Evolutionary conservation across 345 rosid genomes (phyloP).

Genomic region (Aethionema arabicum): DNA sequence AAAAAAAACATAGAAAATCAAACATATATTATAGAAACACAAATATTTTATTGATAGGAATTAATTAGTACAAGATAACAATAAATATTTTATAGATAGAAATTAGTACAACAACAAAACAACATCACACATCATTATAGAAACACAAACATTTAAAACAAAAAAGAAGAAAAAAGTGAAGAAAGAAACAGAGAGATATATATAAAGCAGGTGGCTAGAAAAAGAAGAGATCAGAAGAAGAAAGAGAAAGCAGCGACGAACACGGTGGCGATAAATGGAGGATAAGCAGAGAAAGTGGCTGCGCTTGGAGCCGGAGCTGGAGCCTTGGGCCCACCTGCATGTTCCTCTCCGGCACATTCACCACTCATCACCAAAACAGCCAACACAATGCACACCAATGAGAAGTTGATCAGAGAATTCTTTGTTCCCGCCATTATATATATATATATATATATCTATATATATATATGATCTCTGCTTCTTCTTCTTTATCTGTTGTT

Average conservation of each 20-base stretch:
- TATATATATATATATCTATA: too few relatives aligned
- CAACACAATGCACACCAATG: conserved; percentile 36
- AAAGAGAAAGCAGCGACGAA: conserved; percentile 34
- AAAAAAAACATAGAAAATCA: too few relatives aligned
- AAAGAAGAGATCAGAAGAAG: conserved; percentile 25
- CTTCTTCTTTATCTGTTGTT: conserved; percentile 3
- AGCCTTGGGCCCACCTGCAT: not conserved
- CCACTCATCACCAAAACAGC: conserved; percentile 35
- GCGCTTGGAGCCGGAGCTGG: conserved; percentile 30
- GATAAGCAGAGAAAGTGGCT: conserved; percentile 33
- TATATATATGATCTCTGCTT: conserved; percentile 10
- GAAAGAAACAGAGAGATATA: conserved; percentile 15
- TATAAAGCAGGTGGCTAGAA: conserved; percentile 6
- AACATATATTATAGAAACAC: too few relatives aligned
- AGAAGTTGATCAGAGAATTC: conserved; percentile 31
- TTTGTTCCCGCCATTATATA: too few relatives aligned
- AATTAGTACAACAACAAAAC: not conserved
- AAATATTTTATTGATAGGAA: too few relatives aligned
- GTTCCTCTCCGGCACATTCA: not conserved
- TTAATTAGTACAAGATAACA: too few relatives aligned
- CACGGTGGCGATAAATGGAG: conserved; percentile 33
- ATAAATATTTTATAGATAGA: not conserved
- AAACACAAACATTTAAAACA: not conserved
- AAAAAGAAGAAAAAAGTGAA: not conserved
- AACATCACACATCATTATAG: conserved; percentile 12